Conservation (phyloP, 306 rosid genomes). For the Lathyrus tuberosus region DNA sequence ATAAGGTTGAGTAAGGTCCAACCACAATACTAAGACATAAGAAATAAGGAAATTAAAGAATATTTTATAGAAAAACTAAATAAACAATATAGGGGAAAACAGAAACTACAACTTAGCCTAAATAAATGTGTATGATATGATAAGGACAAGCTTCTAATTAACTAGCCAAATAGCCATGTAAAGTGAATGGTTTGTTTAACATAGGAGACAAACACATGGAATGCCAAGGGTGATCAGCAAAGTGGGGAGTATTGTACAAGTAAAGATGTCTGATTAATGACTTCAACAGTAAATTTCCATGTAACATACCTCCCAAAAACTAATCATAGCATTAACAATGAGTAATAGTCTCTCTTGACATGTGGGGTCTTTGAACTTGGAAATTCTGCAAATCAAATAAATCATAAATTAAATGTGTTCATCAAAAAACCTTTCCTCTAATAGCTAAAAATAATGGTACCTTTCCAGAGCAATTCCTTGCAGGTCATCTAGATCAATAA, state of each 20-base stretch:
- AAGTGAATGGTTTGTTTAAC: background rate
- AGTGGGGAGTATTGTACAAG: slow-evolving; percentile 12
- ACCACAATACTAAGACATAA: background rate
- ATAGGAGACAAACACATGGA: background rate
- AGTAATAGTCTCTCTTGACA: slow-evolving; percentile 38
- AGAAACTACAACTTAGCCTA: background rate
- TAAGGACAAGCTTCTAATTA: background rate
- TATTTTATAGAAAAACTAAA: background rate
- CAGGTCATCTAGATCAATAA: slow-evolving; percentile 71
- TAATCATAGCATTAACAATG: slow-evolving; percentile 70
- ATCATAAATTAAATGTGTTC: background rate
- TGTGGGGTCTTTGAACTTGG: slow-evolving; percentile 39
- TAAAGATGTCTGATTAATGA: slow-evolving; percentile 1
- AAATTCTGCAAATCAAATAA: slow-evolving; percentile 51
- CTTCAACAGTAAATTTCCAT: slow-evolving; percentile 1
- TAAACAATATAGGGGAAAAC: background rate
- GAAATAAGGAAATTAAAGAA: slow-evolving; percentile 4
- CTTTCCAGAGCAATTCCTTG: slow-evolving; percentile 64
- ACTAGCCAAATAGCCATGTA: background rate
- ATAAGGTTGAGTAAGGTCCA: too few relatives aligned
- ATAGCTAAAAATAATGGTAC: slow-evolving; percentile 38
- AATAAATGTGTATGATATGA: background rate
- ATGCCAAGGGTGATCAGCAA: slow-evolving; percentile 4
- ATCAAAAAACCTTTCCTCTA: background rate
- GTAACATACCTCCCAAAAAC: slow-evolving; percentile 76